Evolutionary conservation across 768 basidiomycete species (phyloP).

Genomic region (Russula foetens): DNA sequence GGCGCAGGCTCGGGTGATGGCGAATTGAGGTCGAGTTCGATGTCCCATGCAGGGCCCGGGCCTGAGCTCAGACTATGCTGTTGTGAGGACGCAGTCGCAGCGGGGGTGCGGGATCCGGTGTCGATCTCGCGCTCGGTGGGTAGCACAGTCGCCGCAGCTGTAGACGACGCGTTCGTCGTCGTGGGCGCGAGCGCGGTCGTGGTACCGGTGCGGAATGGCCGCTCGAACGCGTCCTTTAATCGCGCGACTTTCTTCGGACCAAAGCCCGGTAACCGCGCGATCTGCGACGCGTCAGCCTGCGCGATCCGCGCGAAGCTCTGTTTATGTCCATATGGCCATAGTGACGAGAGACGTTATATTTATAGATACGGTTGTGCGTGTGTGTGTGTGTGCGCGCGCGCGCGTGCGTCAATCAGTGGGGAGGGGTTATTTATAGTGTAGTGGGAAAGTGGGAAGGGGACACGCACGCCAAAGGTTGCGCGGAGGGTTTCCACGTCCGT

Average conservation of each 20-base stretch:
- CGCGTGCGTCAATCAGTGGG: no score
- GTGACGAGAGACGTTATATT: no score
- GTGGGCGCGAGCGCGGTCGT: constrained; percentile 33
- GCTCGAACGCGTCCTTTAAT: constrained; percentile 84
- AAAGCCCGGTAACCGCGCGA: constrained; percentile 84
- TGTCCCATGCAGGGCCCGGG: constrained; percentile 53
- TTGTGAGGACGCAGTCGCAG: neutral
- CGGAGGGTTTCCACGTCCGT: constrained; percentile 93
- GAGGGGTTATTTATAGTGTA: no score
- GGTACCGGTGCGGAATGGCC: constrained; percentile 69
- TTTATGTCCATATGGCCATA: no score
- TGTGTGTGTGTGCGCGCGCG: neutral
- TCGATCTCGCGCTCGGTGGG: neutral
- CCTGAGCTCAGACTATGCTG: constrained; percentile 27
- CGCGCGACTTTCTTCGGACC: constrained; percentile 91
- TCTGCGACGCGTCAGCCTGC: constrained; percentile 58
- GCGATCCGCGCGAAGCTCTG: constrained; percentile 86
- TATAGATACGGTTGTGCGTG: no score
- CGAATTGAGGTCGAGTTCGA: constrained; percentile 48
- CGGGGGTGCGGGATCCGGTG: no score
- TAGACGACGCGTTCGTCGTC: neutral
- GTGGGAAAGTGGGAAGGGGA: neutral
- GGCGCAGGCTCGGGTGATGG: neutral
- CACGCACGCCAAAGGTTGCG: constrained; percentile 79
- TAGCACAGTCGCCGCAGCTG: neutral